Evolutionary conservation across 495 filamentous ascomycete species (phyloP).

Genomic region (Lasiosphaeria hispida): DNA sequence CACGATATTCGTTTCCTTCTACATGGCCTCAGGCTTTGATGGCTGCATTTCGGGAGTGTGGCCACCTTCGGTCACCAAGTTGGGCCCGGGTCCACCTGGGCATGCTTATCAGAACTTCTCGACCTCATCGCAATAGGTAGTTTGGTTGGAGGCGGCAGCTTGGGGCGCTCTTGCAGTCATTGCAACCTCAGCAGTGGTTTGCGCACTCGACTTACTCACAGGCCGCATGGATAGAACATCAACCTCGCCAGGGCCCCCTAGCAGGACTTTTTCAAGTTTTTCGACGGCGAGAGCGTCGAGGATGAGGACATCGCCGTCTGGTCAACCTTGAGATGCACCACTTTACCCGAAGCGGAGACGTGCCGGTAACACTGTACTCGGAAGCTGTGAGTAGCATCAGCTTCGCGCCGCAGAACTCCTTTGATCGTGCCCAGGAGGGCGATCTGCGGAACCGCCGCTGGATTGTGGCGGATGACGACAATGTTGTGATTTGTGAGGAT

Average conservation of each 20-base stretch:
- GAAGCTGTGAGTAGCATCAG: slow-evolving; percentile 45
- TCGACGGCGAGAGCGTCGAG: slow-evolving; percentile 52
- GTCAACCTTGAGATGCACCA: slow-evolving; percentile 61
- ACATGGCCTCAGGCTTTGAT: no score
- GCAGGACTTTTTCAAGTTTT: slow-evolving; percentile 54
- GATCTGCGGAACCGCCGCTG: slow-evolving; percentile 20
- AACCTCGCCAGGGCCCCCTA: slow-evolving; percentile 47
- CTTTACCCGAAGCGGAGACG: slow-evolving; percentile 51
- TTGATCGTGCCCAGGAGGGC: slow-evolving; percentile 23
- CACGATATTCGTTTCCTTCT: no score
- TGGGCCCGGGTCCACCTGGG: no score
- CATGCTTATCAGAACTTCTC: no score
- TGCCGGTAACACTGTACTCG: slow-evolving; percentile 53
- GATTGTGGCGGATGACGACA: slow-evolving; percentile 10
- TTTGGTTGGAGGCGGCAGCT: no score
- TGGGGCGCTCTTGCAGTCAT: no score
- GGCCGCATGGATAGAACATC: slow-evolving; percentile 49
- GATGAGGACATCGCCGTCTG: slow-evolving; percentile 49
- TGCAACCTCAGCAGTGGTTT: no score
- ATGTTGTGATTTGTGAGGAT: slow-evolving; percentile 15
- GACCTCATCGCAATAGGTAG: no score
- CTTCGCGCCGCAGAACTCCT: slow-evolving; percentile 49
- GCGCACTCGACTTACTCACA: no score
- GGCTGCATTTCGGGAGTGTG: no score
- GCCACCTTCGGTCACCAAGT: no score